Conservation (phyloP, 2,329 filamentous ascomycete species). For the Botrytis paeoniae region DNA sequence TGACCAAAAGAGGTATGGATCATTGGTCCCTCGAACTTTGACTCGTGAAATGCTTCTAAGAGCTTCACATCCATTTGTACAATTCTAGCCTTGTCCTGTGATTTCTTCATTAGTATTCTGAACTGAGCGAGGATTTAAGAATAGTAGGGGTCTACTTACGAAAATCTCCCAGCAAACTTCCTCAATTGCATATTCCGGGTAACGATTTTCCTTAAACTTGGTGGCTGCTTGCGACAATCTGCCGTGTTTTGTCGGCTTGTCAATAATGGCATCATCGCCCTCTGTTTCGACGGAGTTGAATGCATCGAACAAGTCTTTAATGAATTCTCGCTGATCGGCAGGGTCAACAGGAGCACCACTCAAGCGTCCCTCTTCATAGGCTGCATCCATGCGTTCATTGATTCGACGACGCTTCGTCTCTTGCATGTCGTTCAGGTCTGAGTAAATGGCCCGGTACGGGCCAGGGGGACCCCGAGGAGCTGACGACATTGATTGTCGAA, state of each 20-base stretch:
- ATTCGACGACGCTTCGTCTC: background rate
- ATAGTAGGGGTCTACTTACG: conserved; percentile 20
- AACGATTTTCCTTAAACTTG: conserved; percentile 20
- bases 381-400: background rate
- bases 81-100: conserved; percentile 18
- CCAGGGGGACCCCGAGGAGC: background rate
- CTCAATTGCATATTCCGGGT: conserved; percentile 21
- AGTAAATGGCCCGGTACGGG: conserved; percentile 12
- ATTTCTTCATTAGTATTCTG: background rate
- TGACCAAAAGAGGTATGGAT: conserved; percentile 17
- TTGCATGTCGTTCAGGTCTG: background rate
- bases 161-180: conserved; percentile 27
- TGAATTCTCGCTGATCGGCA: background rate
- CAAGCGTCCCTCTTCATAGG: background rate
- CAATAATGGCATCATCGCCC: conserved; percentile 21
- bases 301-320: conserved; percentile 24
- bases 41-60: conserved; percentile 21
- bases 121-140: background rate
- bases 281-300: conserved; percentile 20
- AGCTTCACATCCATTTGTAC: conserved; percentile 20
- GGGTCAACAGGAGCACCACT: background rate
- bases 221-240: conserved; percentile 25
- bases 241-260: conserved; percentile 28
- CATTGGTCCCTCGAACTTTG: conserved; percentile 18
- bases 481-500: background rate